These are phyloP conservation scores for Tardiomyces blankii DNA, from an alignment of 1,139 yeast species.

Conservation along the genomic window DNA sequence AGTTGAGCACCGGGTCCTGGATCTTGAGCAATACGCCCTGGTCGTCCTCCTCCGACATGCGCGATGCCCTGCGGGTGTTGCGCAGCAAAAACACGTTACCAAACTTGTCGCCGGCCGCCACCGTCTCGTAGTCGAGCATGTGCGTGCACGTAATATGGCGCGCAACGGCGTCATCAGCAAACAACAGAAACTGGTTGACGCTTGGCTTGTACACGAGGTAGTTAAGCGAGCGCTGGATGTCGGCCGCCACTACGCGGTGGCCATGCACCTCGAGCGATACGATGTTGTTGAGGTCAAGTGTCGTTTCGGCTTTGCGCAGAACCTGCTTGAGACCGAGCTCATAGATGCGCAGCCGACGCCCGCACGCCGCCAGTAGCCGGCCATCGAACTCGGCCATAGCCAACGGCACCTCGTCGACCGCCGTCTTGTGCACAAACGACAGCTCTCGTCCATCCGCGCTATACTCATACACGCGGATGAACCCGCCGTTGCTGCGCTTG, in stretches of 20 bases:
- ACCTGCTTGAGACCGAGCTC: slow-evolving; percentile 75
- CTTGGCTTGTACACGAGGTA: slow-evolving; percentile 42
- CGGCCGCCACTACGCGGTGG: slow-evolving; percentile 56
- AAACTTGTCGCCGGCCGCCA: slow-evolving; percentile 81
- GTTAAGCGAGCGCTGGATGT: slow-evolving; percentile 51
- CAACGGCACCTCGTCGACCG: slow-evolving; percentile 37
- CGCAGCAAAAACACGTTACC: slow-evolving; percentile 70
- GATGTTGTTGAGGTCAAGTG: slow-evolving; percentile 33
- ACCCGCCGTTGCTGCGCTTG: slow-evolving; percentile 18
- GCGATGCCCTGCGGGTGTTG: slow-evolving; percentile 27
- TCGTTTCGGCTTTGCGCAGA: slow-evolving; percentile 44
- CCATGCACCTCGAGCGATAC: slow-evolving; percentile 44
- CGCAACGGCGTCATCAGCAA: slow-evolving; percentile 60
- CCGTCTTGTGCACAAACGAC: slow-evolving; percentile 51
- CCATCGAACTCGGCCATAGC: slow-evolving; percentile 51
- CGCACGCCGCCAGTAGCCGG: slow-evolving; percentile 48
- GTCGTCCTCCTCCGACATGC: slow-evolving; percentile 37
- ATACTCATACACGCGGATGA: slow-evolving; percentile 36
- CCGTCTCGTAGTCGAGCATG: slow-evolving; percentile 62
- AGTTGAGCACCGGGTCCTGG: slow-evolving; percentile 29
- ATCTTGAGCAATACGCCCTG: slow-evolving; percentile 4
- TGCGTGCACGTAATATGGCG: slow-evolving; percentile 54
- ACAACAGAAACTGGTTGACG: slow-evolving; percentile 44
- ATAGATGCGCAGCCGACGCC: slow-evolving; percentile 44
- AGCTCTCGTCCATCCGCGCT: slow-evolving; percentile 30